Conservation (phyloP, 2,329 filamentous ascomycete species). For the Diaporthe caulivora region DNA sequence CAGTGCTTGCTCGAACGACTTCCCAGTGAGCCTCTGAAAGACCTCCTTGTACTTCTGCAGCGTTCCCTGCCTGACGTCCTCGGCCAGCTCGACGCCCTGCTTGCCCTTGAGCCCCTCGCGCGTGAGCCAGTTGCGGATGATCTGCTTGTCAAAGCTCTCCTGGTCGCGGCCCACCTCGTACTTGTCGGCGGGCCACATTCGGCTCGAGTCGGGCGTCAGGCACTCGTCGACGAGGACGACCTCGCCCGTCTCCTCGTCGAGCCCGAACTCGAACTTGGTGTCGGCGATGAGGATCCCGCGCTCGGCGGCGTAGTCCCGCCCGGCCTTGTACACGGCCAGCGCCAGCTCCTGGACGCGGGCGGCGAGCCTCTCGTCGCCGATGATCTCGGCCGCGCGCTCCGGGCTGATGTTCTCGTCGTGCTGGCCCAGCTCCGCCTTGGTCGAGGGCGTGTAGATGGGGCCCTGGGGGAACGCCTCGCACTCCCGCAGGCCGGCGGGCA, state of each 20-base stretch:
- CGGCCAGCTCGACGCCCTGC: slow-evolving; percentile 77
- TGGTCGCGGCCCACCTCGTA: slow-evolving; percentile 82
- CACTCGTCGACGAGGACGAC: slow-evolving; percentile 87
- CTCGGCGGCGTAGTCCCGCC: slow-evolving; percentile 71
- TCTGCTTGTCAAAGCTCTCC: slow-evolving; percentile 91
- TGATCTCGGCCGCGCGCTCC: slow-evolving; percentile 71
- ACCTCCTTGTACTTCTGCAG: slow-evolving; percentile 81
- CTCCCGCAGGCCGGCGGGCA: slow-evolving; percentile 77
- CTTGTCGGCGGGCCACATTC: slow-evolving; percentile 85
- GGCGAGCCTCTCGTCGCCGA: slow-evolving; percentile 72
- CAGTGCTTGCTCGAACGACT: slow-evolving; percentile 55
- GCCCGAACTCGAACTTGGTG: slow-evolving; percentile 74
- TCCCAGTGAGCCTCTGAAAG: slow-evolving; percentile 76
- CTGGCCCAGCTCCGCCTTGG: slow-evolving; percentile 83
- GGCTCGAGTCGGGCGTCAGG: slow-evolving; percentile 83
- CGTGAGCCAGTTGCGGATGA: slow-evolving; percentile 85
- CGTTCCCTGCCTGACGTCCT: slow-evolving; percentile 78
- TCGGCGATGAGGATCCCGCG: slow-evolving; percentile 81
- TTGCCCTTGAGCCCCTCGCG: slow-evolving; percentile 80
- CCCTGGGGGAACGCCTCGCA: slow-evolving; percentile 75
- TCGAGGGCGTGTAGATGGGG: slow-evolving; percentile 82
- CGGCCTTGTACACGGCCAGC: slow-evolving; percentile 72
- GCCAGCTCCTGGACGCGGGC: slow-evolving; percentile 74
- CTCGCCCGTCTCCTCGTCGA: slow-evolving; percentile 73
- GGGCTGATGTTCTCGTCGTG: slow-evolving; percentile 90